Evolutionary conservation across 2,329 filamentous ascomycete genomes (phyloP).

Genomic region (Clonostachys byssicola): DNA sequence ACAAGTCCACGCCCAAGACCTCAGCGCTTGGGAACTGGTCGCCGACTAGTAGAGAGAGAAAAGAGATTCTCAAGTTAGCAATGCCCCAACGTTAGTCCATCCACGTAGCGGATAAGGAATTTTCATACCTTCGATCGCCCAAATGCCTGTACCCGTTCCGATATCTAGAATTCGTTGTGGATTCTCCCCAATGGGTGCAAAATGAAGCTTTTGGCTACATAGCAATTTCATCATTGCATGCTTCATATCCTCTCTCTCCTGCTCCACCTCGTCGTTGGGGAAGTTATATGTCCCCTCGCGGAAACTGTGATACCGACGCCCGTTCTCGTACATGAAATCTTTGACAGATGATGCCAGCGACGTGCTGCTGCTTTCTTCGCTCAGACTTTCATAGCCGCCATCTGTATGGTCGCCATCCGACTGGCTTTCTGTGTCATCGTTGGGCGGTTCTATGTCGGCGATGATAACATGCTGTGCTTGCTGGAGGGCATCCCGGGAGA

Average conservation of each 20-base stretch:
- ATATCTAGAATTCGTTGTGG: slow-evolving; percentile 12
- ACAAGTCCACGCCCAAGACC: slow-evolving; percentile 48
- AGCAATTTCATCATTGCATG: slow-evolving; percentile 15
- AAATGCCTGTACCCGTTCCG: neutral
- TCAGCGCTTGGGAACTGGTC: slow-evolving; percentile 30
- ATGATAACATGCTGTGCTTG: no score
- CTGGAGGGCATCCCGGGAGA: no score
- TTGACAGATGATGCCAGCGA: slow-evolving; percentile 37
- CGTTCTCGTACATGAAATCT: slow-evolving; percentile 40
- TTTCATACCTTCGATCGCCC: neutral
- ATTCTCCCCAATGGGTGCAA: slow-evolving; percentile 21
- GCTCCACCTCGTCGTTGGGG: slow-evolving; percentile 17
- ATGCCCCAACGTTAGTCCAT: slow-evolving; percentile 28
- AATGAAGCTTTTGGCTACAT: slow-evolving; percentile 19
- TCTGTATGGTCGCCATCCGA: no score
- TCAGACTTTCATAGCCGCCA: no score
- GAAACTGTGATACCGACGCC: slow-evolving; percentile 42
- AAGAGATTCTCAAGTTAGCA: slow-evolving; percentile 6
- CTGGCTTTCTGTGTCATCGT: no score
- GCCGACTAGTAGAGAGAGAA: slow-evolving; percentile 46
- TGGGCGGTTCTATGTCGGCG: no score
- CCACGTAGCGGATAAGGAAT: slow-evolving; percentile 5
- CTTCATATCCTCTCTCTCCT: slow-evolving; percentile 19
- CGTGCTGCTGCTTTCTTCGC: neutral
- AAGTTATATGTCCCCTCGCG: slow-evolving; percentile 33